A percentile compares a stretch with the other conserved stretches of the same genome.
Conservation (phyloP, 2,329 filamentous ascomycete species). For the Fusarium sororula region DNA sequence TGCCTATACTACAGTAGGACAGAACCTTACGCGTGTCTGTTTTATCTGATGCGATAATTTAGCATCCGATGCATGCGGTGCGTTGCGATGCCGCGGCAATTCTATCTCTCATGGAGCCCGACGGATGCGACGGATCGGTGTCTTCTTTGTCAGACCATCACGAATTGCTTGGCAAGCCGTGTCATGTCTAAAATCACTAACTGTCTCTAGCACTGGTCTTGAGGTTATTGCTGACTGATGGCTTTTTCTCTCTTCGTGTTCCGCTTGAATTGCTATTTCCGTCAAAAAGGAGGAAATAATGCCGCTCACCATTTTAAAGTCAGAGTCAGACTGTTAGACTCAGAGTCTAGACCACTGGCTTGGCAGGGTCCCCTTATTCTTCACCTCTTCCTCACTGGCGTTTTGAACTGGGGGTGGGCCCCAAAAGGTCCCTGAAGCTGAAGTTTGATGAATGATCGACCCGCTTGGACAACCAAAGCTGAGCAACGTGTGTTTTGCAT, state of each 20-base stretch:
- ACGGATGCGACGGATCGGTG: conserved; percentile 23
- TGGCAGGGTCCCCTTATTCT: conserved; percentile 26
- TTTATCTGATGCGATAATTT: conserved; percentile 6
- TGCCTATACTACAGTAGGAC: neutral
- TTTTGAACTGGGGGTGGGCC: conserved; percentile 17
- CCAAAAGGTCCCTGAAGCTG: neutral
- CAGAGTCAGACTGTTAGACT: neutral
- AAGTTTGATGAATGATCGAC: conserved; percentile 15
- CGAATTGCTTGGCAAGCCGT: conserved; percentile 10
- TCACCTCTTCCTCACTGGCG: neutral
- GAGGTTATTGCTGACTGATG: conserved; percentile 17
- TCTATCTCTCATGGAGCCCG: neutral
- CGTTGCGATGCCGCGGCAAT: conserved; percentile 21
- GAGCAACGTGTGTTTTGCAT: conserved; percentile 14
- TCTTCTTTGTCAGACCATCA: conserved; percentile 30
- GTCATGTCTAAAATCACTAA: neutral
- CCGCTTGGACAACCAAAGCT: conserved; percentile 7
- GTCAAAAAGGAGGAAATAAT: conserved; percentile 1
- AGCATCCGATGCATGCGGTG: neutral
- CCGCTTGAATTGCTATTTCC: conserved; percentile 5
- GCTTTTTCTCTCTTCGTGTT: neutral
- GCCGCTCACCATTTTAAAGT: neutral
- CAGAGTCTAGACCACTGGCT: conserved; percentile 30
- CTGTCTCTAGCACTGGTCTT: neutral
- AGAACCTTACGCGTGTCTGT: neutral